Base-by-base conservation (phyloP, 2,329 filamentous ascomycete genomes). In the Nannizziopsis arthrosporioides region DNA sequence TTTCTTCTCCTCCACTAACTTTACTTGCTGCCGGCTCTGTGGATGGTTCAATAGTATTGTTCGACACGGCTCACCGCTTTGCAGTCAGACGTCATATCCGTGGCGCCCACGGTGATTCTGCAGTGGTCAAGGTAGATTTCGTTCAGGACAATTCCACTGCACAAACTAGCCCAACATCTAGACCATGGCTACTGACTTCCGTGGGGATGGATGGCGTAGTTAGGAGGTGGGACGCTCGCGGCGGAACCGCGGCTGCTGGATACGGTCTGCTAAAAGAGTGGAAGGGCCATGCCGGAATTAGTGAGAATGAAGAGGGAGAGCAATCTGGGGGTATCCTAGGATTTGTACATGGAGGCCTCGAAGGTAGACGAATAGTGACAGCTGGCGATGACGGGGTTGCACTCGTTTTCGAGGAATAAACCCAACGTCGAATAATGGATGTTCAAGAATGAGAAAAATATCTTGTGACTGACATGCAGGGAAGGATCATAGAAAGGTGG, bases 141-240 rank as follows among this genome's bases (percentile, higher is more conserved):
- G 77, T 94, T 18, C 61, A 50, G 72, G 73, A 61, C 69, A 47
- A 58, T 49, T 52, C 61, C 9, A 56, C 60, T 19, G 55, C 60
- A 2, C 38, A 40, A n/a, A 38, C 38, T 27, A 38, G 30, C 3
- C 37, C 45, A 12, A 38, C 46, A 19, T 31, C 46, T 59, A 49
- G 71, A 61, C 57, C 90, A 79, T 68, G 62, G 81, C 61, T 93
- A 53, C 71, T 96, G 46, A 96, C 90, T 1, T 86, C 80, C 54
- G 89, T 82, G 56, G 92, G 92, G 7, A 86, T 95, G 75, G 92
- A 98, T 60, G 90, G 92, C 14, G 87, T 89, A 0, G 79, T 98
- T 15, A 75, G 86, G 59, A 74, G 89, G 51, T 98, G 92, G 92
- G 90, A 98, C 67, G 73, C 78, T 4, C 67, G 81, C 39, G 82